These are phyloP conservation scores for Nectriaceae sp. DNA, from an alignment of 2,329 filamentous ascomycete species.

Conservation along the genomic window DNA sequence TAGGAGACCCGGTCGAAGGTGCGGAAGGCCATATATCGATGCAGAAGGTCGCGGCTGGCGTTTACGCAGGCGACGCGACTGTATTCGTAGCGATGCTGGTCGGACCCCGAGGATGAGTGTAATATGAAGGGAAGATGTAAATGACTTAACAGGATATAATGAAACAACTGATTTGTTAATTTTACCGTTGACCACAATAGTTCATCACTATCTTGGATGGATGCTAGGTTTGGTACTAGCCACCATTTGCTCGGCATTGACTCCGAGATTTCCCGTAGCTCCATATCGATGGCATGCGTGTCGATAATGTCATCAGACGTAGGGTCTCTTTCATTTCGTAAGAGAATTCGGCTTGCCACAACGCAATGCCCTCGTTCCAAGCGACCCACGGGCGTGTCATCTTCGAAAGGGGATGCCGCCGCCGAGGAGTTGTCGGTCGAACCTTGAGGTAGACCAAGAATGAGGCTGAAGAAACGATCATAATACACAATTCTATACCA, in stretches of 20 bases:
- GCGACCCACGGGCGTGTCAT: conserved; percentile 27
- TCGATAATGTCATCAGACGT: conserved; percentile 22
- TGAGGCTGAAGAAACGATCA: conserved; percentile 41
- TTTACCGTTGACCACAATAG: conserved; percentile 33
- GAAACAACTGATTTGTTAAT: conserved; percentile 36
- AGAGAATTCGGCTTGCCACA: conserved; percentile 38
- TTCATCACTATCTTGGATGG: conserved; percentile 18
- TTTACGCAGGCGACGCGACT: conserved; percentile 4
- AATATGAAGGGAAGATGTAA: conserved; percentile 44
- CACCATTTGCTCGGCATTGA: conserved; percentile 39
- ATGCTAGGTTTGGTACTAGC: conserved; percentile 29
- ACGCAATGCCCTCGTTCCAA: conserved; percentile 35
- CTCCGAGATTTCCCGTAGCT: conserved; percentile 33
- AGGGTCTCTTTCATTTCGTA: conserved; percentile 34
- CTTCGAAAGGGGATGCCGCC: conserved; percentile 13
- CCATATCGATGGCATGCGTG: conserved; percentile 34
- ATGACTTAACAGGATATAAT: conserved; percentile 40
- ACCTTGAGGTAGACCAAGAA: conserved; percentile 41
- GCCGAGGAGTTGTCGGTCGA: conserved; percentile 24
- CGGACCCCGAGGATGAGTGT: conserved; percentile 5
- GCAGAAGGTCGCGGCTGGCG: conserved; percentile 7
- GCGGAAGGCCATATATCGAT: conserved; percentile 1
- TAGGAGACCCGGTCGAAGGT: conserved; percentile 4
- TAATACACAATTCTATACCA: conserved; percentile 41
- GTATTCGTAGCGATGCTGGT: conserved; percentile 4